phyloP scores from a whole-genome alignment of 2,329 filamentous ascomycete species.

The Ceratocystis cubensis region DNA sequence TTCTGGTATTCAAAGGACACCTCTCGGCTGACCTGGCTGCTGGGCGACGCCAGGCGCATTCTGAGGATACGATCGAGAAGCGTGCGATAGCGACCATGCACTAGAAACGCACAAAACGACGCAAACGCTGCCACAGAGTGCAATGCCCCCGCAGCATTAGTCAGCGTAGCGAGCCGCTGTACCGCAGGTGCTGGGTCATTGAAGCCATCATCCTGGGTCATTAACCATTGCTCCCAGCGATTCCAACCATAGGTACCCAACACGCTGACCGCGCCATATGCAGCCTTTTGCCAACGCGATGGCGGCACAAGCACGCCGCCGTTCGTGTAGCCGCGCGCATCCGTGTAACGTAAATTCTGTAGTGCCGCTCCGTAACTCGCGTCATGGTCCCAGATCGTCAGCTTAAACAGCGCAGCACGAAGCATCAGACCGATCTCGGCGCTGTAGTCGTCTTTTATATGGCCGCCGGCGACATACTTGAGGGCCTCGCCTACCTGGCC shows the following conservation, averaged over 20 bases:
- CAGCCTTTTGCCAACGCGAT: constrained; percentile 66
- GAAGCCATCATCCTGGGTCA: constrained; percentile 64
- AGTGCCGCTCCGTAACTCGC: constrained; percentile 87
- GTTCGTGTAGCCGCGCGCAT: constrained; percentile 49
- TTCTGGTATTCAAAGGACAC: constrained; percentile 98
- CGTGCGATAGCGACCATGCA: constrained; percentile 84
- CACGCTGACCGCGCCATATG: constrained; percentile 77
- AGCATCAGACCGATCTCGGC: constrained; percentile 71
- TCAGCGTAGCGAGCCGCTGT: constrained; percentile 53
- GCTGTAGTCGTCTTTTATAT: constrained; percentile 75
- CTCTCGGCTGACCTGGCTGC: constrained; percentile 73
- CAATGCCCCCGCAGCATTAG: constrained; percentile 53
- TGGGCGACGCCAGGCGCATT: constrained; percentile 73
- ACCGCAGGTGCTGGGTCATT: constrained; percentile 44
- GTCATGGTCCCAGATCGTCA: constrained; percentile 93
- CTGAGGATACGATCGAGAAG: constrained; percentile 73
- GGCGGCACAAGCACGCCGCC: constrained; percentile 55
- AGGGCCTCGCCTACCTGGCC: constrained; percentile 76
- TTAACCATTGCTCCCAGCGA: constrained; percentile 79
- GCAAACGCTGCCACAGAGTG: constrained; percentile 72
- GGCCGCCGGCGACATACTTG: constrained; percentile 65
- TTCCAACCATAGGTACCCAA: constrained; percentile 82
- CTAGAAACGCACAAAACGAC: constrained; percentile 82
- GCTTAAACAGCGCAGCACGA: constrained; percentile 74
- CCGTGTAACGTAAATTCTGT: constrained; percentile 81